Conservation (phyloP, 2,329 filamentous ascomycete species). For the Coniochaeta pulveracea region DNA sequence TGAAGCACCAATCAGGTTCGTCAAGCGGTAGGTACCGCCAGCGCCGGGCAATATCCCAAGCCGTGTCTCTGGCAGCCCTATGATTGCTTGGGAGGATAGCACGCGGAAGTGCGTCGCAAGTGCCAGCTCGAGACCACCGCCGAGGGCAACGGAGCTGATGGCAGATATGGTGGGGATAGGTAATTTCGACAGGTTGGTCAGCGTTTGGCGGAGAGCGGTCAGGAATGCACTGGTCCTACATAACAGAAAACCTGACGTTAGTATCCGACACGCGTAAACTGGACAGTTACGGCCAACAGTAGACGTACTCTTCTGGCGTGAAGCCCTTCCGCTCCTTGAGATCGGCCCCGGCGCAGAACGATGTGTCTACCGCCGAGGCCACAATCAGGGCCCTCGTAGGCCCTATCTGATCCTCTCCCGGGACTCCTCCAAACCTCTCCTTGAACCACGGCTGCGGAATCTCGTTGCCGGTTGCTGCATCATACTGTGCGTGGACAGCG, state of each 20-base stretch:
- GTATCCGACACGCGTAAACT: not conserved
- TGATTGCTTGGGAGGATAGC: constrained; percentile 63
- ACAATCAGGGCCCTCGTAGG: constrained; percentile 73
- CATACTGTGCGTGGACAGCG: constrained; percentile 54
- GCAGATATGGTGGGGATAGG: constrained; percentile 86
- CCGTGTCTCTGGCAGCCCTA: constrained; percentile 84
- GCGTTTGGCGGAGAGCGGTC: constrained; percentile 60
- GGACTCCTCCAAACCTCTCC: constrained; percentile 31
- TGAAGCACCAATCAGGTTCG: constrained; percentile 64
- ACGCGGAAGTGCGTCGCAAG: constrained; percentile 84
- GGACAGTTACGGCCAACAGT: too few relatives aligned
- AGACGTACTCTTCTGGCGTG: constrained; percentile 60
- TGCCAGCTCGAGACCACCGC: constrained; percentile 87
- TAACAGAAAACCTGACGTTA: constrained; percentile 3
- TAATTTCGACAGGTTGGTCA: constrained; percentile 61
- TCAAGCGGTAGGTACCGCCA: constrained; percentile 82
- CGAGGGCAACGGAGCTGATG: constrained; percentile 75
- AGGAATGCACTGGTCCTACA: constrained; percentile 71
- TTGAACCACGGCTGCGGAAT: constrained; percentile 21
- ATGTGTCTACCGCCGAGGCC: constrained; percentile 72
- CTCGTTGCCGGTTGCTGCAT: constrained; percentile 38
- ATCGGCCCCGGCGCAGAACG: constrained; percentile 92
- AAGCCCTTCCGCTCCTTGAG: constrained; percentile 79
- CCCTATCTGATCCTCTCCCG: constrained; percentile 31
- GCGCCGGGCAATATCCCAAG: constrained; percentile 92